Percentiles rank a stretch among this genome's conserved stretches.
These are phyloP conservation scores for Coemansia sp. DNA, from an alignment of 192 early-diverging fungal genomes.

Conservation along the genomic window DNA sequence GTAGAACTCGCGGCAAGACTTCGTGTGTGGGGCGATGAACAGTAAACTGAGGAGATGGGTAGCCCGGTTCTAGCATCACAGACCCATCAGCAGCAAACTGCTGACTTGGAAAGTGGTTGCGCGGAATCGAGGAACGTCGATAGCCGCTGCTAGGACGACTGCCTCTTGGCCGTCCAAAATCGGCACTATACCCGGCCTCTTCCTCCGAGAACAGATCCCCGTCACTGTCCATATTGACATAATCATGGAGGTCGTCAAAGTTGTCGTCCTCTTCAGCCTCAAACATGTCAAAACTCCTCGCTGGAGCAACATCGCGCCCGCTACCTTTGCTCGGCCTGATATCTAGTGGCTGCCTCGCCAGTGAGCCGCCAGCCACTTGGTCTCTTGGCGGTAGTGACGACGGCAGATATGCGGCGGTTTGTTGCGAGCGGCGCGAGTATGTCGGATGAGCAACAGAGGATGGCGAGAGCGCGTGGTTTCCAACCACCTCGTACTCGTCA, in stretches of 20 bases:
- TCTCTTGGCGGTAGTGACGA: conserved; percentile 6
- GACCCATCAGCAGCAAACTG: conserved; percentile 21
- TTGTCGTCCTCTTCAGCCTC: conserved; percentile 30
- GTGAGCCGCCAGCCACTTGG: background rate
- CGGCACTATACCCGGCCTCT: conserved; percentile 12
- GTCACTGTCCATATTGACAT: conserved; percentile 38
- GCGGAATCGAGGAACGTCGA: conserved; percentile 9
- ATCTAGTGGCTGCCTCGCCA: conserved; percentile 27
- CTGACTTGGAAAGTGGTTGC: conserved; percentile 38
- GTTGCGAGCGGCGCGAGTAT: conserved; percentile 28
- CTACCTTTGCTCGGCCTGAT: conserved; percentile 25
- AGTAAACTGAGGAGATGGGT: conserved; percentile 22
- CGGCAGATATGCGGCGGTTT: background rate
- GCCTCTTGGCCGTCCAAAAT: conserved; percentile 4
- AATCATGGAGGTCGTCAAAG: conserved; percentile 42
- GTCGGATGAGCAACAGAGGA: conserved; percentile 42
- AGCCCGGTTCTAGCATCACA: conserved; percentile 45
- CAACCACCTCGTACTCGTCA: conserved; percentile 53
- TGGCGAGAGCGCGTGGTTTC: conserved; percentile 40
- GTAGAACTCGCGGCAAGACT: background rate
- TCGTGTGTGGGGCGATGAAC: background rate
- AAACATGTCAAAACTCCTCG: conserved; percentile 5
- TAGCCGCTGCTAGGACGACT: background rate
- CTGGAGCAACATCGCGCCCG: background rate
- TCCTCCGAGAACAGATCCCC: conserved; percentile 24